Evolutionary conservation across 1,139 yeast genomes (phyloP).

Genomic region (Saccharomyces hybrid): DNA sequence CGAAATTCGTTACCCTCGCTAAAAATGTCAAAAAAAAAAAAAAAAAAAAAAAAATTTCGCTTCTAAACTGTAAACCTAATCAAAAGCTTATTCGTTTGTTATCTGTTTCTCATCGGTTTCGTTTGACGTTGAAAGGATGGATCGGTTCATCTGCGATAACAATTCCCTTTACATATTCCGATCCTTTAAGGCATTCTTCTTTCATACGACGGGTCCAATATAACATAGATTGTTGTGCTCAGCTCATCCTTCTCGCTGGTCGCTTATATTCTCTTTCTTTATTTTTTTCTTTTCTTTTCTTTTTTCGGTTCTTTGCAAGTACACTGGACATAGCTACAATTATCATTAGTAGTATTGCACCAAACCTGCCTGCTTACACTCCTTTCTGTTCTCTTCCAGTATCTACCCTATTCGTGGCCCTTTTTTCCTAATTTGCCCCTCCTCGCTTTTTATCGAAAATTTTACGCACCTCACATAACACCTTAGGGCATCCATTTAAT

Average conservation of each 20-base stretch:
- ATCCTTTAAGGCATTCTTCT: not conserved
- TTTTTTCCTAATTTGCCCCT: not conserved
- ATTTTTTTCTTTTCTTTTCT: not conserved
- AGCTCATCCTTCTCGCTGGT: not conserved
- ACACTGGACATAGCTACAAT: not conserved
- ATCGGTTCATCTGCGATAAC: not conserved
- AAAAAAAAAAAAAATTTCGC: not conserved
- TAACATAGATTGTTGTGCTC: not conserved
- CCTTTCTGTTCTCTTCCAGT: not conserved
- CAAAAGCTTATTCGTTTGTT: not conserved
- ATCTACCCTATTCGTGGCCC: not conserved
- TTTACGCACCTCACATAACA: not conserved
- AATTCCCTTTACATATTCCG: not conserved
- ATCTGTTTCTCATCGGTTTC: conserved; percentile 1
- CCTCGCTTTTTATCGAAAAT: conserved; percentile 1
- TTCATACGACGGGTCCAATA: not conserved
- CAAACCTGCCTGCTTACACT: not conserved
- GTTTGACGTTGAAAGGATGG: not conserved
- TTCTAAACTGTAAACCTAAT: not conserved
- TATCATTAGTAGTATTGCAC: not conserved
- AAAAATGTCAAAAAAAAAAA: conserved; percentile 2
- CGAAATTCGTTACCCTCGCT: not conserved
- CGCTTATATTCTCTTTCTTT: not conserved
- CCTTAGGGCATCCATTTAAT: not conserved
- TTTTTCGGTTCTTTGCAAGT: not conserved